Evolutionary conservation across 768 basidiomycete genomes (phyloP), one percentile per base, ranked within the genome.

Genomic region (Amanita rubescens): DNA sequence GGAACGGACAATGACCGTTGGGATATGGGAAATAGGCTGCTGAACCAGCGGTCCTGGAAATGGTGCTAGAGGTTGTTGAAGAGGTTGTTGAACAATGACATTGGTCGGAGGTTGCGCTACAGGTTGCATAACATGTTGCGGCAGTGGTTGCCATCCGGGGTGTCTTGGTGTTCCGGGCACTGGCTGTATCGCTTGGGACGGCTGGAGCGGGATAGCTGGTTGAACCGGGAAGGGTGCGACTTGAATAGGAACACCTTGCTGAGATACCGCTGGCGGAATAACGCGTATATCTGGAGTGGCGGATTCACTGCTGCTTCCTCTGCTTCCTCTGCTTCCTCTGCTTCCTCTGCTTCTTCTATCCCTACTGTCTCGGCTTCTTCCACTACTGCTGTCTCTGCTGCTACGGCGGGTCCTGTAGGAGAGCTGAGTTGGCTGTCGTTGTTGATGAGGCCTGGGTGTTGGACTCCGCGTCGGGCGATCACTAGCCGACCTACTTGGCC

Each of bases 131-230:
- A 3, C 27, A 8, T 59, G 64, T 51, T 63, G 68, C 27, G 60
- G 59, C 15, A 53, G 60, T 14, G 58, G 60, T 47, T 62, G 64
- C 33, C 59, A 34, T 39, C 59, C 65, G 17, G 63, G 63, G 32
- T 66, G 65, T 50, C 61, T 56, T 19, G 63, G 58, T 35, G 63
- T 61, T 44, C 62, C 60, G 38, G 63, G 63, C 14, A 42, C 54
- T 45, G 57, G 45, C 34, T 57, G 19, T 54, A 56, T 39, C 9
- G 49, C 52, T 19, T 11, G 41, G 19, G 41, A 56, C 34, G 53
- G 53, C 49, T 34, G 54, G 19, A 57, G 41, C 24, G 34, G 17
- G 15, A 20, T 35, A 7, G 47, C 9, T 15, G 37, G 33, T 55
- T 33, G 35, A 37, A 42, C 17, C 27, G 50, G 39, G 9, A 22